Conservation (phyloP, 495 filamentous ascomycete species). For the Neurospora sp. region DNA sequence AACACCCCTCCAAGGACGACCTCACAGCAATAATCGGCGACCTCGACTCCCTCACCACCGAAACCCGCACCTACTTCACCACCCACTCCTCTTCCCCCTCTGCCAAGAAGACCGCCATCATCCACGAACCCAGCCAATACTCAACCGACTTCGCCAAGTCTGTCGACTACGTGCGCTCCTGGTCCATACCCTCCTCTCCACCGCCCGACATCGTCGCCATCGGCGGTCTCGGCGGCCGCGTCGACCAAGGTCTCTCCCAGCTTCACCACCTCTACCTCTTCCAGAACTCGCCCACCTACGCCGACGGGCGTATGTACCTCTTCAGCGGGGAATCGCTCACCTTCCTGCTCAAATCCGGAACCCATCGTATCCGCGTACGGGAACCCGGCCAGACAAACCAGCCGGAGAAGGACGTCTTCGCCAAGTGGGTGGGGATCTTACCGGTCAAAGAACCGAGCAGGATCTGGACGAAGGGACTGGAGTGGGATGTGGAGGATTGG, state of each 20-base stretch:
- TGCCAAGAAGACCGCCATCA: conserved; percentile 38
- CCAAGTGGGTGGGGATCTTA: conserved; percentile 71
- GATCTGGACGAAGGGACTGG: conserved; percentile 68
- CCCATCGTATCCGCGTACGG: conserved; percentile 57
- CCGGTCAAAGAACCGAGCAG: conserved; percentile 62
- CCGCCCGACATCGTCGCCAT: conserved; percentile 50
- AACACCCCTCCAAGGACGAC: conserved; percentile 32
- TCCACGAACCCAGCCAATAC: conserved; percentile 65
- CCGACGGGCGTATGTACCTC: conserved; percentile 49
- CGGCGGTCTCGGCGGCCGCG: conserved; percentile 79
- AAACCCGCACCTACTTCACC: conserved; percentile 50
- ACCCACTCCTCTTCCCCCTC: conserved; percentile 29
- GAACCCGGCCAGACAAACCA: conserved; percentile 14
- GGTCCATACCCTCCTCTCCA: conserved; percentile 2
- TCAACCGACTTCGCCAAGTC: conserved; percentile 65
- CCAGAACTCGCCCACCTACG: conserved; percentile 34
- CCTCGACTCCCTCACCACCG: conserved; percentile 64
- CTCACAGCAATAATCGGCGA: conserved; percentile 75
- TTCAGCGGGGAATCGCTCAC: conserved; percentile 70
- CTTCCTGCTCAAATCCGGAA: conserved; percentile 60
- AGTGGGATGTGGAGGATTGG: conserved; percentile 84
- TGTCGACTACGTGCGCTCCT: conserved; percentile 36
- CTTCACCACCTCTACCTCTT: conserved; percentile 67
- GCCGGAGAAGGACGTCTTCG: conserved; percentile 28
- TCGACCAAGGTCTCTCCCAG: conserved; percentile 84